Conservation (phyloP, 2,329 filamentous ascomycete genomes). For the Aspergillus pseudoviridinutans region DNA sequence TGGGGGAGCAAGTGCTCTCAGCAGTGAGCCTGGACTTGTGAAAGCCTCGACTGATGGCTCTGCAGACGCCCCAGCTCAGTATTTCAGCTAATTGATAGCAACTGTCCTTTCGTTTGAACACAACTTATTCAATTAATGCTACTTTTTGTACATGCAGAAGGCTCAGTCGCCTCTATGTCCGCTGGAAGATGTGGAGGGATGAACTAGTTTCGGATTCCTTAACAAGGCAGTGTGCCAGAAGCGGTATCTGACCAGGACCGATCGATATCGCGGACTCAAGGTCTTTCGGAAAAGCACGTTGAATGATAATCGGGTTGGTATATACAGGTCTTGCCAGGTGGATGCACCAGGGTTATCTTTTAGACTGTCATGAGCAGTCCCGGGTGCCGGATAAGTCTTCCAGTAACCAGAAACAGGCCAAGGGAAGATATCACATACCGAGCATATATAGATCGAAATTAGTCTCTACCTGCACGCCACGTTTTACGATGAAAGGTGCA, state of each 20-base stretch:
- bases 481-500: background rate
- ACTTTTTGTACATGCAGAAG: background rate
- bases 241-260: background rate
- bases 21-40: background rate
- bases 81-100: background rate
- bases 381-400: no score
- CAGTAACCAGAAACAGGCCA: background rate
- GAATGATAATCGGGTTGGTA: no score
- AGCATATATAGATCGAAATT: background rate
- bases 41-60: background rate
- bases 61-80: background rate
- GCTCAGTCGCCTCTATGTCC: background rate
- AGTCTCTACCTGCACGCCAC: background rate
- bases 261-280: background rate
- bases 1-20: background rate
- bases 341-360: background rate
- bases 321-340: background rate
- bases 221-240: background rate
- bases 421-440: background rate
- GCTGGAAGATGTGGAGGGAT: background rate
- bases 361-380: background rate
- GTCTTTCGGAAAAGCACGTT: background rate
- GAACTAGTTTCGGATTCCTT: background rate
- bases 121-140: background rate
- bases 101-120: background rate